Evolutionary conservation across 2,329 filamentous ascomycete species (phyloP).

Genomic region (Xylaria sp.): DNA sequence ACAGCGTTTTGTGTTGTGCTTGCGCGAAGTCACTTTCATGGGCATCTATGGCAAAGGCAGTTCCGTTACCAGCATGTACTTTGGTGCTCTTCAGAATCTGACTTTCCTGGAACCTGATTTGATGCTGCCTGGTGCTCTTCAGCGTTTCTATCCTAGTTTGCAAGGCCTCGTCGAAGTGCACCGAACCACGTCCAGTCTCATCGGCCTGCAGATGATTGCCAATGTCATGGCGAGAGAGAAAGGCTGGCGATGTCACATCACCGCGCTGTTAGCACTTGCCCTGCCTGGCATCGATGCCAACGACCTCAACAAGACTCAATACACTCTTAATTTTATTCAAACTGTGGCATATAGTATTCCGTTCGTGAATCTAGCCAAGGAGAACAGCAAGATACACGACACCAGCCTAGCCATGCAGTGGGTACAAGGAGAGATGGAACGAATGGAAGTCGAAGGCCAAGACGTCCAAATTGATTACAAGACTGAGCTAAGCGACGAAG

Average conservation of each 20-base stretch:
- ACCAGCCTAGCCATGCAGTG: conserved; percentile 84
- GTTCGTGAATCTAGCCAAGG: conserved; percentile 79
- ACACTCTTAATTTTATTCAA: conserved; percentile 94
- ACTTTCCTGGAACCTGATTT: conserved; percentile 90
- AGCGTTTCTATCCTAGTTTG: conserved; percentile 95
- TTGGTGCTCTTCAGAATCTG: conserved; percentile 86
- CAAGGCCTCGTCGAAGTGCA: conserved; percentile 98
- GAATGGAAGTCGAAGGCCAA: conserved; percentile 87
- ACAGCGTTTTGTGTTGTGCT: conserved; percentile 83
- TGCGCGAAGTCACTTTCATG: conserved; percentile 96
- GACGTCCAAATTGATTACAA: conserved; percentile 86
- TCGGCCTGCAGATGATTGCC: conserved; percentile 89
- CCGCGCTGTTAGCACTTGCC: conserved; percentile 87
- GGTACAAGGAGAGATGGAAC: conserved; percentile 92
- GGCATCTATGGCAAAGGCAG: conserved; percentile 96
- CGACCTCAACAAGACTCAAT: conserved; percentile 93
- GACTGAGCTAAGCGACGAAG: conserved; percentile 79
- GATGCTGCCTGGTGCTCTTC: conserved; percentile 89
- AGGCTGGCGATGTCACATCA: conserved; percentile 96
- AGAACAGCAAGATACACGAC: conserved; percentile 70
- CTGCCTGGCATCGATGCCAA: conserved; percentile 97
- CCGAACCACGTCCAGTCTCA: conserved; percentile 90
- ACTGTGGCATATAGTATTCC: conserved; percentile 96
- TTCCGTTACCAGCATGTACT: conserved; percentile 88
- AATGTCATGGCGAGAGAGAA: conserved; percentile 91